Base-by-base conservation (phyloP, 192 early-diverging fungal genomes). In the Umbelopsis vinacea region DNA sequence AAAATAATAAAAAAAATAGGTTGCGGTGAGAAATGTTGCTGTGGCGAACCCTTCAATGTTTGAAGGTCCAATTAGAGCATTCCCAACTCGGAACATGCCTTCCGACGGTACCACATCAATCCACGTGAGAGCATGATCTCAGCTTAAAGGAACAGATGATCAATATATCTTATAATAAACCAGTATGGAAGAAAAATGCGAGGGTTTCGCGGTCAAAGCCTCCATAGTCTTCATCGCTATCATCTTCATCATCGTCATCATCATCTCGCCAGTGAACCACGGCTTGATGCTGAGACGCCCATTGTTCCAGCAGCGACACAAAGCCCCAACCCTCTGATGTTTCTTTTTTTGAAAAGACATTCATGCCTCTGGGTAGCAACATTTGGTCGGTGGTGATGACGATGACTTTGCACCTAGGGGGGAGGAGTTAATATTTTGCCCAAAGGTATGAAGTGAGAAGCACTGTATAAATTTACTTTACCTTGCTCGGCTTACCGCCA, bases 401-500 rank as follows among this genome's bases (percentile, higher is more conserved):
- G 43, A 76, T 71, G n/a, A 76, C 63, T 67, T 70, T 71, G 22
- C 69, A 70, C 24, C 74, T 46, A 55, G 21, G 29, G 33, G 23
- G 35, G 24, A 57, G 38, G 57, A 37, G 40, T 57, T 40, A 57
- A 45, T 57, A 23, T 71, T 57, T 69, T 26, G 48, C 17, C 15
- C 17, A 14, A 24, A 69, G 40, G 40, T 50, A 48, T n/a, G 9
- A 24, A 24, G 38, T 35, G 15, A n/a, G n/a, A n/a, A n/a, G 22
- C 26, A 38, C 48, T 15, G 38, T 40, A 52, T 57, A 57, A 43
- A 63, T 55, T 23, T 40, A 71, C 19, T 47, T 52, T 73, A 82
- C 29, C 75, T 69, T 6, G 85, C 83, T 46, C 82, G 68, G 17
- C 76, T 79, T 45, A 84, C 68, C 6, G 82, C 81, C 38, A 86